phyloP scores from a whole-genome alignment of 1,139 yeast species.

The Geotrichum phurueaensis region DNA sequence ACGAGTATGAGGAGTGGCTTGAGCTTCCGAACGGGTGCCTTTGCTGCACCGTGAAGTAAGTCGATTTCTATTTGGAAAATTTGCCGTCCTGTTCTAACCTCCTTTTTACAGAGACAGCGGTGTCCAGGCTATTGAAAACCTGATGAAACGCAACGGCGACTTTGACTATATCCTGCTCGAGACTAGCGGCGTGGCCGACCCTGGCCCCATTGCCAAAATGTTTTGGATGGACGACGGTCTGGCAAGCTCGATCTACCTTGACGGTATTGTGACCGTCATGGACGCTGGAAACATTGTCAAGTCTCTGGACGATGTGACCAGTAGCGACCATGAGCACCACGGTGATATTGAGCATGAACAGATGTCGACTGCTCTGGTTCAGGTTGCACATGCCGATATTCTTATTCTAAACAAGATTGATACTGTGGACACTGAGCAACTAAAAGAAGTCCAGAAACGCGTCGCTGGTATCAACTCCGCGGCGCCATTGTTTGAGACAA shows the following conservation, averaged over 20 bases:
- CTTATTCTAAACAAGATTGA: conserved; percentile 76
- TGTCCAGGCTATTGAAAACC: conserved; percentile 84
- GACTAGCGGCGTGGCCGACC: conserved; percentile 98
- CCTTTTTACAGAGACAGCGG: conserved; percentile 55
- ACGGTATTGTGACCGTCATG: conserved; percentile 88
- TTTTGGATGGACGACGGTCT: conserved; percentile 95
- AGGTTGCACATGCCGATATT: conserved; percentile 84
- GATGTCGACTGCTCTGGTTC: conserved; percentile 79
- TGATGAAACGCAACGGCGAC: conserved; percentile 63
- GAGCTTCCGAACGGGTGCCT: conserved; percentile 95
- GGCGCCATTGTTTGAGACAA: conserved; percentile 63
- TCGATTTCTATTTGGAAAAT: background rate
- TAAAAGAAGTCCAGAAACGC: conserved; percentile 33
- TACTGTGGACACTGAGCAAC: conserved; percentile 33
- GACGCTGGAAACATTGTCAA: conserved; percentile 66
- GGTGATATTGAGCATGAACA: conserved; percentile 43
- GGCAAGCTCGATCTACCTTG: conserved; percentile 76
- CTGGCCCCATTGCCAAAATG: conserved; percentile 92
- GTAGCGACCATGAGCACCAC: conserved; percentile 54
- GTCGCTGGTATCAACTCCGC: conserved; percentile 57
- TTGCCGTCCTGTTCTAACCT: background rate
- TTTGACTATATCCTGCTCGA: conserved; percentile 88
- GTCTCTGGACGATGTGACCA: conserved; percentile 67
- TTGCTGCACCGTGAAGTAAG: conserved; percentile 79
- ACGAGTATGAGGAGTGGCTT: conserved; percentile 79